Conservation (phyloP, 2,329 filamentous ascomycete species). For the Hymenoscyphus salicellus region DNA sequence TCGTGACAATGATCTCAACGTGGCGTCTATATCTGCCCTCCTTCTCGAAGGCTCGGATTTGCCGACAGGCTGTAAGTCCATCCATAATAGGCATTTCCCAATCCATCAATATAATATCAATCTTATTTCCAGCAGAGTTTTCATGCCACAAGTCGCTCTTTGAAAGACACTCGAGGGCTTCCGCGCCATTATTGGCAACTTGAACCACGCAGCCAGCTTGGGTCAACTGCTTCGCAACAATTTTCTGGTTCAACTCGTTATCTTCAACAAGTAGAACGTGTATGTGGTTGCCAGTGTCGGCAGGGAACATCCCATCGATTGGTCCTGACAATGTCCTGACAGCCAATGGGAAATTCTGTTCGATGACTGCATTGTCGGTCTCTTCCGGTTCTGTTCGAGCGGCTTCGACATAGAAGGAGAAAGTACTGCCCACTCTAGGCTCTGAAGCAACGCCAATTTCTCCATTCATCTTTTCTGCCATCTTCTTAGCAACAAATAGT, state of each 20-base stretch:
- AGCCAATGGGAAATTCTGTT: conserved; percentile 8
- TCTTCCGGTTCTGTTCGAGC: conserved; percentile 17
- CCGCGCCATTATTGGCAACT: conserved; percentile 56
- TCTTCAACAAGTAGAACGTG: conserved; percentile 56
- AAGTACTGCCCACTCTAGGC: conserved; percentile 67
- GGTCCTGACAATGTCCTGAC: conserved; percentile 5
- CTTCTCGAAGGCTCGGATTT: conserved; percentile 60
- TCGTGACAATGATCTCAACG: conserved; percentile 36
- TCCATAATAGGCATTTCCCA: conserved; percentile 75
- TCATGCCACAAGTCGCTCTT: conserved; percentile 28
- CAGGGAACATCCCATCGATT: conserved; percentile 8
- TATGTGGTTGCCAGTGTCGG: conserved; percentile 19
- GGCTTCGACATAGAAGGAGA: conserved; percentile 71
- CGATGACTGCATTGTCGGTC: not conserved
- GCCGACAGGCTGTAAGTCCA: conserved; percentile 62
- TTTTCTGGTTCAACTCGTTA: conserved; percentile 59
- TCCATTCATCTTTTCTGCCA: conserved; percentile 79
- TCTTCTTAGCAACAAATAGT: conserved; percentile 72
- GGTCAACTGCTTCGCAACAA: conserved; percentile 51
- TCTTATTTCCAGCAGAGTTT: conserved; percentile 33
- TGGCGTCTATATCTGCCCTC: conserved; percentile 50
- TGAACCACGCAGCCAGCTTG: conserved; percentile 41
- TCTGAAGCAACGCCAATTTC: conserved; percentile 73
- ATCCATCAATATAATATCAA: conserved; percentile 70
- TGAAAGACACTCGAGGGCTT: conserved; percentile 46